Percentiles rank a stretch among this genome's conserved stretches.
These are phyloP conservation scores for Limnomonas spitsbergensis DNA, from an alignment of 139 green algal species.

Conservation along the genomic window DNA sequence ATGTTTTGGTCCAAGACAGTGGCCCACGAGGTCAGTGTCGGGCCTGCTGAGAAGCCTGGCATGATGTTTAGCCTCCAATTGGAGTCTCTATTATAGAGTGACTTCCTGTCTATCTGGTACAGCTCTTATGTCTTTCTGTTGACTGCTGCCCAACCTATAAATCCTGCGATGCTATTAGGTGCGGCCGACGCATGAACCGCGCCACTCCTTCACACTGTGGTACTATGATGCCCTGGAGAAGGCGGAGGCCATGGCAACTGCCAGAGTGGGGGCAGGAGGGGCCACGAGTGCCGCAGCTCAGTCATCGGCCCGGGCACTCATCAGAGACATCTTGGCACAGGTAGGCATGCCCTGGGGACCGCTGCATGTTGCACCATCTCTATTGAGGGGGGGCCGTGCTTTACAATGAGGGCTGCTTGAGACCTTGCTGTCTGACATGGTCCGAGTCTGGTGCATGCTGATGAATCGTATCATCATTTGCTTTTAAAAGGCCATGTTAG, in stretches of 20 bases:
- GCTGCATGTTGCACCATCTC: not conserved
- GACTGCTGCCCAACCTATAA: too few species aligned
- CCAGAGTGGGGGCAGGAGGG: not conserved
- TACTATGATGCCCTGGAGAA: constrained; percentile 48
- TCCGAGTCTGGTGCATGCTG: too few species aligned
- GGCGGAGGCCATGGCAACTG: constrained; percentile 31
- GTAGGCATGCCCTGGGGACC: not conserved
- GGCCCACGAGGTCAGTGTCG: constrained; percentile 36
- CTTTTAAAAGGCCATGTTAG: too few species aligned
- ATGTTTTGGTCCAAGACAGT: constrained; percentile 48
- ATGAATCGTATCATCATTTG: too few species aligned
- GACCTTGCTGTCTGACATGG: too few species aligned
- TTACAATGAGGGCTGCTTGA: too few species aligned
- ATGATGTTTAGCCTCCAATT: too few species aligned
- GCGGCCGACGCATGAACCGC: constrained; percentile 22
- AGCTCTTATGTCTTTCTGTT: too few species aligned
- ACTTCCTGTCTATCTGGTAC: too few species aligned
- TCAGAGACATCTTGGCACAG: constrained; percentile 26
- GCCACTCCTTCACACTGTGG: constrained; percentile 52
- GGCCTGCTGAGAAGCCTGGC: too few species aligned
- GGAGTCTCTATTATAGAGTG: too few species aligned
- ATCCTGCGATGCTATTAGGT: constrained; percentile 16
- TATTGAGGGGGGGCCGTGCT: too few species aligned
- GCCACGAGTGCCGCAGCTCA: constrained; percentile 9
- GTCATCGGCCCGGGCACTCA: constrained; percentile 1